A percentile compares a stretch with the other conserved stretches of the same genome.
Conservation (phyloP, 2,329 filamentous ascomycete genomes). For the Penicillium sp. region DNA sequence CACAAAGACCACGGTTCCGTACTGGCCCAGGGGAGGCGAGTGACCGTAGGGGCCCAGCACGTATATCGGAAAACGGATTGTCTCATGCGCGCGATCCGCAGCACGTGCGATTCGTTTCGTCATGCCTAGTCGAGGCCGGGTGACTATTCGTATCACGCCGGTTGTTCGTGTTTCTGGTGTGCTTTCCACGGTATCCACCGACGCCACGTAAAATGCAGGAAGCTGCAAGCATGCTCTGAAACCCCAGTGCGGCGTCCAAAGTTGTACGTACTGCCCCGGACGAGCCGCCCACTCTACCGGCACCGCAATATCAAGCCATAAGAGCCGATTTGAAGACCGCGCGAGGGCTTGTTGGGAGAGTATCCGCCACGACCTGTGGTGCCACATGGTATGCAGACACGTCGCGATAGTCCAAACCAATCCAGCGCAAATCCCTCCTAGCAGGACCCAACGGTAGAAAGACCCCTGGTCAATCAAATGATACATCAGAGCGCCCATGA, state of each 20-base stretch:
- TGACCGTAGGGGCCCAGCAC: conserved; percentile 3
- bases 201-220: background rate
- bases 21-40: background rate
- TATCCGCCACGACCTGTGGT: background rate
- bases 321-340: background rate
- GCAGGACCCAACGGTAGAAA: background rate
- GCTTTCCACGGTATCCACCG: background rate
- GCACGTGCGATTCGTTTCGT: background rate
- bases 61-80: background rate
- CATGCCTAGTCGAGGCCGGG: background rate
- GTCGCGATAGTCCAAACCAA: background rate
- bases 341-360: background rate
- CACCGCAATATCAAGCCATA: background rate
- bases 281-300: background rate
- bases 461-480: background rate
- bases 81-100: background rate
- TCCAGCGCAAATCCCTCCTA: background rate
- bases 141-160: background rate
- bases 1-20: conserved; percentile 4
- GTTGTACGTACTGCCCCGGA: background rate
- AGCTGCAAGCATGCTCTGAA: background rate
- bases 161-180: background rate
- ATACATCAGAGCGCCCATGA: background rate
- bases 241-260: background rate
- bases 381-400: background rate